Evolutionary conservation across 305 asterid species (phyloP).

Genomic region (Fraxinus latifolia): DNA sequence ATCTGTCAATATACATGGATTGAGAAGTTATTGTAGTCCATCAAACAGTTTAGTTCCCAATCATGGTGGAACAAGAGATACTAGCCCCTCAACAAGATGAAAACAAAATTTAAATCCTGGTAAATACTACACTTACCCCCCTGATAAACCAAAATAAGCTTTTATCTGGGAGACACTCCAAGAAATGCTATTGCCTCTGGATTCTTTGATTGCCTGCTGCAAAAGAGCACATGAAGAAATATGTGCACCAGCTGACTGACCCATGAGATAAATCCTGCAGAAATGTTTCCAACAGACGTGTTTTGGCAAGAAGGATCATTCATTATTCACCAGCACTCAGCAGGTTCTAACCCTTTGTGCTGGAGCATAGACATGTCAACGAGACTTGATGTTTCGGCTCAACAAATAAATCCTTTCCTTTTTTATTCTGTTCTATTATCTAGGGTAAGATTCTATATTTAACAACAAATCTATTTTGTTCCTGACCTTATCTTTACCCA

Average conservation of each 20-base stretch:
- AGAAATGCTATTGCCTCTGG: constrained; percentile 60
- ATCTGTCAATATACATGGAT: constrained; percentile 45
- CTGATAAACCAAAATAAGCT: constrained; percentile 96
- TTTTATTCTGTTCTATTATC: neutral
- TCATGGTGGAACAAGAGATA: constrained; percentile 11
- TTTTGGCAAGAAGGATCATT: neutral
- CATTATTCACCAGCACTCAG: neutral
- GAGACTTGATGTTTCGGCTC: neutral
- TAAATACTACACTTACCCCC: constrained; percentile 61
- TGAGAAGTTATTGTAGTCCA: constrained; percentile 2
- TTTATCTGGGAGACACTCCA: constrained; percentile 86
- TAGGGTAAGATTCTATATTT: constrained; percentile 2
- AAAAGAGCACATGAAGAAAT: constrained; percentile 83
- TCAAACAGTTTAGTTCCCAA: constrained; percentile 2
- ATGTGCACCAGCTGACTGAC: constrained; percentile 99
- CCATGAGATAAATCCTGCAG: constrained; percentile 85
- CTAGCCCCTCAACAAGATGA: constrained; percentile 26
- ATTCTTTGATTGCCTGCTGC: constrained; percentile 80
- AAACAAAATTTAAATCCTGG: neutral
- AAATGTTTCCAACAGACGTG: neutral
- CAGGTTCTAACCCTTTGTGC: neutral
- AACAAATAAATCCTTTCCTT: neutral
- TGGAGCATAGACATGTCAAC: neutral
- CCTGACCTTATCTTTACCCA: neutral
- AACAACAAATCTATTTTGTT: neutral